Evolutionary conservation across 1,284 basidiomycete genomes (phyloP).

Genomic region (Cutaneotrichosporon daszewskae): DNA sequence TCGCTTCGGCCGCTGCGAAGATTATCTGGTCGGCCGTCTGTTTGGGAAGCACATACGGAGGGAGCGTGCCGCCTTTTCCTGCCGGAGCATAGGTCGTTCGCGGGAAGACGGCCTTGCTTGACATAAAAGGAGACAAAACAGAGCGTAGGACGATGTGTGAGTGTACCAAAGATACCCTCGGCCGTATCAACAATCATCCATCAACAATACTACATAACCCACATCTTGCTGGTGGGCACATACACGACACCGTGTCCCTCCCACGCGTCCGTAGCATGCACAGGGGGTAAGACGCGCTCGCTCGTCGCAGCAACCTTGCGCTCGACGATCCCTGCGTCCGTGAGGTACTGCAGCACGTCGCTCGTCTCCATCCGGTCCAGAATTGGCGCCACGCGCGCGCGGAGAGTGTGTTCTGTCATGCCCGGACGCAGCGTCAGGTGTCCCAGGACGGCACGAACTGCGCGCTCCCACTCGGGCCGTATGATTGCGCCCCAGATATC

Average conservation of each 20-base stretch:
- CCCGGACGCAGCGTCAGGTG: constrained; percentile 65
- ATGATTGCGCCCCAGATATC: constrained; percentile 62
- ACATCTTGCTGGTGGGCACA: constrained; percentile 5
- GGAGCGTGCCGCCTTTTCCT: too few relatives aligned
- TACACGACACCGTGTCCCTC: constrained; percentile 26
- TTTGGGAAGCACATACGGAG: too few relatives aligned
- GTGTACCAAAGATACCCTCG: too few relatives aligned
- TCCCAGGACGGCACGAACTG: constrained; percentile 61
- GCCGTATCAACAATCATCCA: too few relatives aligned
- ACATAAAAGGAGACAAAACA: too few relatives aligned
- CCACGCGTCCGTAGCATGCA: constrained; percentile 28
- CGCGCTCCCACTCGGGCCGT: constrained; percentile 62
- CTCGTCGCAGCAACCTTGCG: constrained; percentile 8
- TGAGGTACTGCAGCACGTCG: constrained; percentile 59
- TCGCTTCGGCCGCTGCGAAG: too few relatives aligned
- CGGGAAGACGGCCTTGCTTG: too few relatives aligned
- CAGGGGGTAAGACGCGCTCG: constrained; percentile 18
- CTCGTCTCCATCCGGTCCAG: constrained; percentile 70
- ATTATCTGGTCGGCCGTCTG: too few relatives aligned
- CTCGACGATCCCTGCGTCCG: constrained; percentile 14
- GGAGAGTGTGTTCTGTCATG: constrained; percentile 56
- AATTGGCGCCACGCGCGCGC: constrained; percentile 59
- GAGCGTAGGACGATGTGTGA: too few relatives aligned
- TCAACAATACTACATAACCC: too few relatives aligned
- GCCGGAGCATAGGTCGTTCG: too few relatives aligned